These are phyloP conservation scores for Pseudogymnoascus sp. DNA, from an alignment of 2,329 filamentous ascomycete species.

Conservation along the genomic window DNA sequence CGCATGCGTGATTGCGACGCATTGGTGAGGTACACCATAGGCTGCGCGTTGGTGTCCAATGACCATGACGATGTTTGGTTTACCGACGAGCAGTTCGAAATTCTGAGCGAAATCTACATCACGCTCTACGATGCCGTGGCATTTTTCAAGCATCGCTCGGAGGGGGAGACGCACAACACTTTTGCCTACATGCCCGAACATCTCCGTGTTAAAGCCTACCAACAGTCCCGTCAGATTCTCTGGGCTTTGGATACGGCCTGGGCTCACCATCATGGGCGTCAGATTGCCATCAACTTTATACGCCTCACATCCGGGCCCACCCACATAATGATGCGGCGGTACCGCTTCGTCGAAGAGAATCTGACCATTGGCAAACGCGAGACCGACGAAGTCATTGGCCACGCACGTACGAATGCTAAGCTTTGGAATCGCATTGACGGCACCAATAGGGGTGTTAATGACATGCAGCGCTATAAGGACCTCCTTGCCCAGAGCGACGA, in stretches of 20 bases:
- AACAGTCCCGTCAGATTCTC: no score
- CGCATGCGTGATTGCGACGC: no score
- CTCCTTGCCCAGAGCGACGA: conserved; percentile 14
- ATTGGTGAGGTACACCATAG: no score
- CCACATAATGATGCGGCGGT: conserved; percentile 32
- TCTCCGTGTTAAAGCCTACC: no score
- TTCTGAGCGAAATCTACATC: no score
- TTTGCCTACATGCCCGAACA: no score
- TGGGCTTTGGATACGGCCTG: conserved; percentile 30
- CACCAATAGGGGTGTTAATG: neutral
- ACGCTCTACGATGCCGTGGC: no score
- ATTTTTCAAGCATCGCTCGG: no score
- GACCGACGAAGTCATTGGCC: conserved; percentile 20
- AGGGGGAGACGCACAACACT: no score
- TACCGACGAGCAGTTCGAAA: no score
- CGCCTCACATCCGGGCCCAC: conserved; percentile 29
- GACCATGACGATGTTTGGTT: no score
- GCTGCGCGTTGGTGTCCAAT: no score
- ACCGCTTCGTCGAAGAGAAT: conserved; percentile 31
- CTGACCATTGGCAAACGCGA: conserved; percentile 27
- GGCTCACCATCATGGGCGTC: conserved; percentile 11
- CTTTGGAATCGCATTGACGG: conserved; percentile 29
- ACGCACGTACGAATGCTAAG: conserved; percentile 26
- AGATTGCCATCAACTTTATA: conserved; percentile 23
- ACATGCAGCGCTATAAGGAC: conserved; percentile 12